These are phyloP conservation scores for Naganishia sp. DNA, from an alignment of 1,284 basidiomycete species.

Conservation along the genomic window DNA sequence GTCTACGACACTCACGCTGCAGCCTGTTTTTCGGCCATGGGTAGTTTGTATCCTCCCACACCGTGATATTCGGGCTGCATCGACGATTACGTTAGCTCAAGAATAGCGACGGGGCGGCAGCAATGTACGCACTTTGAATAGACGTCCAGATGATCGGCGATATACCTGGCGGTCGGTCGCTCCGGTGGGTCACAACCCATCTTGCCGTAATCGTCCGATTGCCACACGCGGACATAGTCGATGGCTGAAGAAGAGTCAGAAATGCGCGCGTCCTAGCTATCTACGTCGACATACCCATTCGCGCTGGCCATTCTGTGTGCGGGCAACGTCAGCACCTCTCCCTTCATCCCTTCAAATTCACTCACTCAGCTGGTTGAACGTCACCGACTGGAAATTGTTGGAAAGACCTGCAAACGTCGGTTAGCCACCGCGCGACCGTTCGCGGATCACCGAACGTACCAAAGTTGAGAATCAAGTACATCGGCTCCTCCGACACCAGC, in stretches of 20 bases:
- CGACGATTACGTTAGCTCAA: not conserved
- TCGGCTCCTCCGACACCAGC: slow-evolving; percentile 77
- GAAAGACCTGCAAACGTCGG: slow-evolving; percentile 41
- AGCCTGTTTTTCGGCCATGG: slow-evolving; percentile 49
- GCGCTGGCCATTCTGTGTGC: slow-evolving; percentile 12
- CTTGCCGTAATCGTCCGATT: slow-evolving; percentile 57
- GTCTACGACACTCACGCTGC: slow-evolving; percentile 2
- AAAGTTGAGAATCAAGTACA: slow-evolving; percentile 74
- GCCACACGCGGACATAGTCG: slow-evolving; percentile 81
- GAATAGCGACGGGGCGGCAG: not conserved
- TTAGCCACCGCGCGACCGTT: not conserved
- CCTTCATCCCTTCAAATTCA: slow-evolving; percentile 47
- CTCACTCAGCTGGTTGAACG: slow-evolving; percentile 47
- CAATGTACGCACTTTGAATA: slow-evolving; percentile 42
- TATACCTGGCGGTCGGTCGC: slow-evolving; percentile 67
- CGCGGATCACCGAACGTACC: slow-evolving; percentile 52
- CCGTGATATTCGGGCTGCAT: slow-evolving; percentile 48
- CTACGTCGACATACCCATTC: slow-evolving; percentile 11
- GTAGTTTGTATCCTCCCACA: slow-evolving; percentile 50
- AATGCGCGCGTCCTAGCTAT: no score
- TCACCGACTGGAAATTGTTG: slow-evolving; percentile 50
- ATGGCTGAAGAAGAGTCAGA: slow-evolving; percentile 56
- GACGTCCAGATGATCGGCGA: slow-evolving; percentile 41
- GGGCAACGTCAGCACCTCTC: slow-evolving; percentile 53
- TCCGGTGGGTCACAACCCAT: slow-evolving; percentile 78